Base-by-base conservation (phyloP, 2,329 filamentous ascomycete species). In the Trichoderma harzianum region DNA sequence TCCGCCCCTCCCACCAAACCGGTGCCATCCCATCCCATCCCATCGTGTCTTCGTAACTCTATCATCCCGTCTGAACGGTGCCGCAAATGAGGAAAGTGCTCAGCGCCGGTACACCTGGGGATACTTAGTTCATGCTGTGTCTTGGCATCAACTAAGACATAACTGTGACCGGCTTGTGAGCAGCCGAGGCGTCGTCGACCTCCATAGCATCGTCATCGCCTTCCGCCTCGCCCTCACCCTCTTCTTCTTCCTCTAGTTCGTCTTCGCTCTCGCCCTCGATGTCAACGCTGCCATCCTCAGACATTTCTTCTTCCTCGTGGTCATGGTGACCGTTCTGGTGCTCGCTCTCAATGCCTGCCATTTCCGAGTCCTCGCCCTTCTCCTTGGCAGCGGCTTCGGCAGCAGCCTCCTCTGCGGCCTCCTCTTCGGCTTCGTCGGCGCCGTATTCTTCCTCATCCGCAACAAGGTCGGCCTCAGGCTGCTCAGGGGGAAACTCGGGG, bases 401-500 rank as follows among this genome's bases (percentile, higher is more conserved):
- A 72, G 88, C 86, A 5, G 83, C 89, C 67, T 90, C 91, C 67
- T 91, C 91, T 70, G 88, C 86, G 5, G 84, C 89, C 68, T 90
- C 91, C 67, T 91, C 91, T 62, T 94, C 93, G 18, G 89, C 90
- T 81, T 97, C 95, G 70, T 98, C 96, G 26, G 93, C 94, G 74
- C 95, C 96, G 79, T 99, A 99, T 76, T 92, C 89, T 30, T 93
- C 92, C 76, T 97, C 96, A 77, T 98, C 95, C 57, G 92, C 92
- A 66, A 89, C 87, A 58, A 92, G 87, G 79, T 99, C 97, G 68
- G 95, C 96, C 81, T 99, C 96, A 55, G 96, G 96, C 84, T 99
- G 96, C 81, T 99, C 96, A 73, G 96, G 97, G 34, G 96, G 96
- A 82, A 93, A 99, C 83, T 99, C 95, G 75, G 96, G 91, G 3